phyloP scores from a whole-genome alignment of 129 eudicot genomes.

The Flaveria linearis region DNA sequence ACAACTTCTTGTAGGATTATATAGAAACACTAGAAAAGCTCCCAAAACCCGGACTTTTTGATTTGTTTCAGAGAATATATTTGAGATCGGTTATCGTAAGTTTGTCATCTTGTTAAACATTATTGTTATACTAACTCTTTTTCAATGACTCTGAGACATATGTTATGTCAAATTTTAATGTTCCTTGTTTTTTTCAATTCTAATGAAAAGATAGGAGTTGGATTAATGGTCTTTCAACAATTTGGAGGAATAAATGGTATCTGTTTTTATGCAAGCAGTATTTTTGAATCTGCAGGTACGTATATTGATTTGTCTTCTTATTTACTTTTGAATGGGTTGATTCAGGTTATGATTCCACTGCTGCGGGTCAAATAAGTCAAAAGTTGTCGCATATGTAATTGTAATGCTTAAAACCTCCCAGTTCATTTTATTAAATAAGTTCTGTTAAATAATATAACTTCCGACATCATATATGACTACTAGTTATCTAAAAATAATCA shows the following conservation, averaged over 20 bases:
- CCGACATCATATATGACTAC: no score
- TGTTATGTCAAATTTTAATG: constrained; percentile 9
- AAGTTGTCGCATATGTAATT: not conserved
- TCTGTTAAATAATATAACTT: no score
- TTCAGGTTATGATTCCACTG: not conserved
- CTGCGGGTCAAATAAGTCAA: not conserved
- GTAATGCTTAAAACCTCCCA: not conserved
- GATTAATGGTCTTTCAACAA: constrained; percentile 86
- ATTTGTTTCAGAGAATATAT: constrained; percentile 52
- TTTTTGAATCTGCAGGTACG: constrained; percentile 70
- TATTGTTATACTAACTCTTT: not conserved
- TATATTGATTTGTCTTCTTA: constrained; percentile 27
- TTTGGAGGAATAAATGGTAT: constrained; percentile 57
- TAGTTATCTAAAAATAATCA: no score
- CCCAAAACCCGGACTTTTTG: constrained; percentile 55
- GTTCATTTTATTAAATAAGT: not conserved
- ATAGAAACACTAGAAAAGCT: constrained; percentile 35
- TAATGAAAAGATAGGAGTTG: constrained; percentile 73
- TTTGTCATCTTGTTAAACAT: constrained; percentile 1
- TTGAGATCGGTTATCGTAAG: constrained; percentile 68
- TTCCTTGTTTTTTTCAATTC: constrained; percentile 7
- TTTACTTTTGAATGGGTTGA: not conserved
- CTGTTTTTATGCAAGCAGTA: constrained; percentile 21
- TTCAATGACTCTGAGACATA: not conserved
- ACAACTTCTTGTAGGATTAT: constrained; percentile 45